Conservation (phyloP, 805 yeast species). For the Saturnispora gosingensis region DNA sequence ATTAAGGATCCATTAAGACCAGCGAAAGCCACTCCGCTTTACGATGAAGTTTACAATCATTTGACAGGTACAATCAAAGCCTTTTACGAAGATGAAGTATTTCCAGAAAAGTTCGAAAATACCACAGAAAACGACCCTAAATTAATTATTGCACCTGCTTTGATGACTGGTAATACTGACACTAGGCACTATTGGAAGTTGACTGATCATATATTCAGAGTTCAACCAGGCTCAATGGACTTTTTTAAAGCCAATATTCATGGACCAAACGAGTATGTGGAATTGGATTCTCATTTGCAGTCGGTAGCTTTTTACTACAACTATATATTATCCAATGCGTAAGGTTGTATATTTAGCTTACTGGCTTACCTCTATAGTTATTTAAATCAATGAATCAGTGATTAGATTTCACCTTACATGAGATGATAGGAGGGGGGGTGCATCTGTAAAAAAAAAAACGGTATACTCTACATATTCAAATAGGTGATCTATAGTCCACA, state of each 20-base stretch:
- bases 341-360: background rate
- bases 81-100: slow-evolving; percentile 44
- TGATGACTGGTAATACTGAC: slow-evolving; percentile 66
- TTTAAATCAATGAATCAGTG: background rate
- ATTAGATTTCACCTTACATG: background rate
- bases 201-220: slow-evolving; percentile 51
- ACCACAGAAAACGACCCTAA: slow-evolving; percentile 5
- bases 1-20: slow-evolving; percentile 25
- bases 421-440: background rate
- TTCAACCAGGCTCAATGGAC: slow-evolving; percentile 33
- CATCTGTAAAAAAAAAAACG: background rate
- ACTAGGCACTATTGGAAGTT: slow-evolving; percentile 56
- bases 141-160: slow-evolving; percentile 42
- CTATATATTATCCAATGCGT: slow-evolving; percentile 8
- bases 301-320: slow-evolving; percentile 33
- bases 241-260: slow-evolving; percentile 35
- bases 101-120: slow-evolving; percentile 20
- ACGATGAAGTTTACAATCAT: slow-evolving; percentile 40
- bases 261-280: slow-evolving; percentile 54
- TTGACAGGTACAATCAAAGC: slow-evolving; percentile 57
- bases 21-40: slow-evolving; percentile 37
- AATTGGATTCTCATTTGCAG: slow-evolving; percentile 50
- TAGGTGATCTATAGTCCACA: background rate
- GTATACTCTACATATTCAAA: background rate
- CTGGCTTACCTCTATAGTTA: background rate